These are phyloP conservation scores for Purshia tridentata DNA, from an alignment of 306 rosid species.

Conservation along the genomic window DNA sequence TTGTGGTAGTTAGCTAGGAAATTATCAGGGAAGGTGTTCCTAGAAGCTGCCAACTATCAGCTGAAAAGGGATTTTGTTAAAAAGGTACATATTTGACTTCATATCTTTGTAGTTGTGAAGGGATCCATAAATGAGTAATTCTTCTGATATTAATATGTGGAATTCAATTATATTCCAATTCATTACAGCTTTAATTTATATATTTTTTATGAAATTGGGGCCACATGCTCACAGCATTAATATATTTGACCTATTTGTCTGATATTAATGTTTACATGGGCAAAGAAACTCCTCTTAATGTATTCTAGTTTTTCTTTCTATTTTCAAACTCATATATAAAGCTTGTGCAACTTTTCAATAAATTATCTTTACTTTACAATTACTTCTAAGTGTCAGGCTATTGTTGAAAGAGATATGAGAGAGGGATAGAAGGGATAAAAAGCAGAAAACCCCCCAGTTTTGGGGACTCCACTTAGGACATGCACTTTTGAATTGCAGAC, in stretches of 20 bases:
- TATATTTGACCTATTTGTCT: neutral
- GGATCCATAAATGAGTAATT: neutral
- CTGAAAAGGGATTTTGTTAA: conserved; percentile 71
- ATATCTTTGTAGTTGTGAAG: neutral
- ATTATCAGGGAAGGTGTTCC: conserved; percentile 73
- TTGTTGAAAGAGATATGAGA: neutral
- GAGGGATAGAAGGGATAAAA: neutral
- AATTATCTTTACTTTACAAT: neutral
- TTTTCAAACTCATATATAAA: neutral
- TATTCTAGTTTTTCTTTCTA: neutral
- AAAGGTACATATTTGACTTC: conserved; percentile 50
- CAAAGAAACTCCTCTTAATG: neutral
- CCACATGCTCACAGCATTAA: neutral
- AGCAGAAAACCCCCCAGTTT: neutral
- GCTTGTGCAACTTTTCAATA: neutral
- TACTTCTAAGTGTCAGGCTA: neutral
- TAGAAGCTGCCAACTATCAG: conserved; percentile 91
- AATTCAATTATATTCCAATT: neutral
- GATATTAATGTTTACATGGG: neutral
- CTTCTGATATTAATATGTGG: neutral
- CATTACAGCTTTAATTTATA: neutral
- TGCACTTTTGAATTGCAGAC: neutral
- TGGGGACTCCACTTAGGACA: neutral
- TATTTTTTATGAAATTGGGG: no score
- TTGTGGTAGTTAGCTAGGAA: conserved; percentile 59